Percentiles rank a stretch among this genome's conserved stretches.
These are phyloP conservation scores for Rhodotorula sp. DNA, from an alignment of 1,284 basidiomycete genomes.

Conservation along the genomic window DNA sequence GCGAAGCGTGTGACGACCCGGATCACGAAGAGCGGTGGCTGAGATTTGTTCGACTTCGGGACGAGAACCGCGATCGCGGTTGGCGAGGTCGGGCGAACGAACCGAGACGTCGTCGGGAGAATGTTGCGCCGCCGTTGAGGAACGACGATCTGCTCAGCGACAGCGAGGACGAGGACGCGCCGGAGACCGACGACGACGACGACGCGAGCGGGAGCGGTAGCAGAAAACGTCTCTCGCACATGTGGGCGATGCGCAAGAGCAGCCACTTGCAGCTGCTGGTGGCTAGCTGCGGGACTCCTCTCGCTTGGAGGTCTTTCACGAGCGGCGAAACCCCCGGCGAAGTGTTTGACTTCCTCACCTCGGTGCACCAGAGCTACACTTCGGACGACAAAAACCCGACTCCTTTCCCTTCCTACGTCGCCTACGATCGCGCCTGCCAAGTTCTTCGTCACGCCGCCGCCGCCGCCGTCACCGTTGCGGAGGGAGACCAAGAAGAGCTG, in stretches of 20 bases:
- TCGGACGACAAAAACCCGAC: fast-evolving
- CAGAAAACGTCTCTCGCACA: background rate
- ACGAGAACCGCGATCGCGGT: background rate
- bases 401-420: slow-evolving; percentile 27
- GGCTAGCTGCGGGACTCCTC: slow-evolving; percentile 16
- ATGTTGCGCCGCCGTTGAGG: background rate
- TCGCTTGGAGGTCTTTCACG: slow-evolving; percentile 24
- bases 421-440: slow-evolving; percentile 33
- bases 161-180: background rate
- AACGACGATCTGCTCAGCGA: background rate
- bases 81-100: background rate
- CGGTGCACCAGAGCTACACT: background rate
- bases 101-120: background rate
- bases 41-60: background rate
- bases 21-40: slow-evolving; percentile 9
- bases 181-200: background rate
- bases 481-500: background rate
- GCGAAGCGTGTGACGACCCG: slow-evolving; percentile 11
- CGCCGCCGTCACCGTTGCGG: background rate
- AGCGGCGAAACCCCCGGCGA: slow-evolving; percentile 1
- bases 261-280: slow-evolving; percentile 27
- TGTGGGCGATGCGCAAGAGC: slow-evolving; percentile 21
- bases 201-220: background rate
- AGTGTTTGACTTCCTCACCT: slow-evolving; percentile 21
- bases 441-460: slow-evolving; percentile 13